Conservation (phyloP, 352 stramenopile species). For the Pilasporangium apinafurcum region DNA sequence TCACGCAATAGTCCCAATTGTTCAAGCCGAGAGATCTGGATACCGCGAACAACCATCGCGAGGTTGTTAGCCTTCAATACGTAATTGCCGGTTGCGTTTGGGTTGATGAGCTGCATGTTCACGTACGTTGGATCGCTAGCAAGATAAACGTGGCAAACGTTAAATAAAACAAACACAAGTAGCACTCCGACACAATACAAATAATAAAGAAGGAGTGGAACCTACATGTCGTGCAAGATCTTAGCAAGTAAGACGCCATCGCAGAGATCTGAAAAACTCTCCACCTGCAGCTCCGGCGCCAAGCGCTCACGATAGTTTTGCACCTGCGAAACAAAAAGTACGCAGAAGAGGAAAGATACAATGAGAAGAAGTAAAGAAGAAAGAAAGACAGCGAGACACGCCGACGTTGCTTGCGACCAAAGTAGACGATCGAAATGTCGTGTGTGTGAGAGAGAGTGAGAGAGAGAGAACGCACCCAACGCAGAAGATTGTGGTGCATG, state of each 20-base stretch:
- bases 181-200: too few species aligned
- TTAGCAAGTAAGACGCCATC: constrained; percentile 80
- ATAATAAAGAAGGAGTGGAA: constrained; percentile 2
- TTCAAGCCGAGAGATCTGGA: constrained; percentile 79
- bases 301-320: constrained; percentile 68
- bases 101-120: constrained; percentile 69
- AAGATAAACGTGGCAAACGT: too few species aligned
- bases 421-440: too few species aligned
- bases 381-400: too few species aligned
- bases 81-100: constrained; percentile 55
- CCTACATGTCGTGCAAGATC: constrained; percentile 84
- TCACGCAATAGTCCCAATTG: constrained; percentile 71
- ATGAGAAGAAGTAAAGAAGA: not conserved
- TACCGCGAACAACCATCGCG: constrained; percentile 59
- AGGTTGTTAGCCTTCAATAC: constrained; percentile 77
- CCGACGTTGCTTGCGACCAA: too few species aligned
- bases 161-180: too few species aligned
- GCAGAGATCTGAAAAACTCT: constrained; percentile 47
- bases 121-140: constrained; percentile 72
- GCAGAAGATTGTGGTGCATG: constrained; percentile 62
- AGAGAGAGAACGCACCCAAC: constrained; percentile 44
- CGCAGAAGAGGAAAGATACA: too few species aligned
- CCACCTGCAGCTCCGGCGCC: constrained; percentile 29
- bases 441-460: too few species aligned
- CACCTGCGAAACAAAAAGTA: constrained; percentile 22